Evolutionary conservation across 2,329 filamentous ascomycete species (phyloP), one percentile per base, ranked within the genome.

Genomic region (Cladosporium velox): DNA sequence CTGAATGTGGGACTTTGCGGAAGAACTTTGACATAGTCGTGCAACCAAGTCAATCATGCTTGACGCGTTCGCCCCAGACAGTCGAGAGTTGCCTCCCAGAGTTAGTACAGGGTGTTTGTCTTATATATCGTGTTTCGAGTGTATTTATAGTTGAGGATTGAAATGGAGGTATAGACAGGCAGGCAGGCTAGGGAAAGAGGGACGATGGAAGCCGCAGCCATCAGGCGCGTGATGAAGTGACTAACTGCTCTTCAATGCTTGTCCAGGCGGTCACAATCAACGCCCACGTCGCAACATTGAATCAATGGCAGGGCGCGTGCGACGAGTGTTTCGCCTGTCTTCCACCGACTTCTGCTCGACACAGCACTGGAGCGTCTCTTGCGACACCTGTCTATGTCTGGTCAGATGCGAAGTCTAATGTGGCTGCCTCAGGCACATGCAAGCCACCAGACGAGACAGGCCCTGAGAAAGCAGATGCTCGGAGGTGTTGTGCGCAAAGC

Each of bases 11-110:
- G 28, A 21, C 34, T 57, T 47, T 64, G 61, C 64, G 64, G 57
- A 65, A 65, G 64, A 65, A 65, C 64, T 65, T 65, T 35, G 64
- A 65, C 64, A 65, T 65, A 55, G 52, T 55, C 52, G 52, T 55
- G 52, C 52, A 44, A 32, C 34, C 61, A 47, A 8, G 61, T 12
- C 51, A 44, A 55, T 30, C 51, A 64, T 64, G 18, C 51, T 47
- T 64, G 51, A 28, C 30, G 34, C n/a, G 30, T 1, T 54, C 12
- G 14, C 12, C 6, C 24, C 41, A 15, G 3, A 58, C 55, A 58
- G 11, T 26, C 34, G 34, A 24, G 14, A 41, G 32, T 15, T 18
- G 32, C n/a, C 15, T n/a, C 32, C 30, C 52, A 55, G 52, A 10
- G 3, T 10, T n/a, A n/a, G n/a, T n/a, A n/a, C n/a, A n/a, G n/a